Base-by-base conservation (phyloP, 257 asterid genomes). In the Nicotiana paniculata region DNA sequence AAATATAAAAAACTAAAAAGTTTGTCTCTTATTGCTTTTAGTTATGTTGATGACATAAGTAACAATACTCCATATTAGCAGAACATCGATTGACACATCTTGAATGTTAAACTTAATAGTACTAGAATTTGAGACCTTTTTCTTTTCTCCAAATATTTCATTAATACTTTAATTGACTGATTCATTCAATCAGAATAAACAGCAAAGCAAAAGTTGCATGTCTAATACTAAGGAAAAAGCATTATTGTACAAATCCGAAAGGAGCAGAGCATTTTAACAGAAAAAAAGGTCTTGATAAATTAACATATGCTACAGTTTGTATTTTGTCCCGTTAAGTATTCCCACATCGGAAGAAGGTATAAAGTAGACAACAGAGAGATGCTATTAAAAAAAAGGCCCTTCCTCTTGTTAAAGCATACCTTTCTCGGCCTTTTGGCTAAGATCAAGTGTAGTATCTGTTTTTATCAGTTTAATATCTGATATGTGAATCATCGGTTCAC, bases 381-480 rank as follows among this genome's bases (percentile, higher is more conserved):
- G 32, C 4, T 61, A 61, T 9, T 8, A 21, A 61, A 21, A 0
- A 6, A 8, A 61, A 61, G 6, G 66, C 33, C 32, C 11, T 39
- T 6, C 0, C 0, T 0, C 0, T 6, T 1, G 0, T 3, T 5
- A 0, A 32, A 35, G 15, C 84, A 85, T 88, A 85, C 86, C 89
- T 88, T 83, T 85, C 88, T 87, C 86, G 87, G 90, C 86, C 88
- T 87, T 85, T 87, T 85, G 90, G 88, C 87, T 85, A 85, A 87
- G 87, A 83, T 85, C 84, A 88, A 85, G 90, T 87, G 86, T 87
- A 83, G 88, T 81, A 83, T 83, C 77, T 85, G 83, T 81, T 85
- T 69, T 85, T 87, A 85, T 83, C 81, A 84, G 85, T 81, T 84
- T 81, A 85, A 85, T 81, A 85, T 83, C 83, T 80, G 83, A 76